Percentiles rank a stretch among this genome's conserved stretches.
Conservation (phyloP, 2,329 filamentous ascomycete species). For the Didymosphaeria variabile region DNA sequence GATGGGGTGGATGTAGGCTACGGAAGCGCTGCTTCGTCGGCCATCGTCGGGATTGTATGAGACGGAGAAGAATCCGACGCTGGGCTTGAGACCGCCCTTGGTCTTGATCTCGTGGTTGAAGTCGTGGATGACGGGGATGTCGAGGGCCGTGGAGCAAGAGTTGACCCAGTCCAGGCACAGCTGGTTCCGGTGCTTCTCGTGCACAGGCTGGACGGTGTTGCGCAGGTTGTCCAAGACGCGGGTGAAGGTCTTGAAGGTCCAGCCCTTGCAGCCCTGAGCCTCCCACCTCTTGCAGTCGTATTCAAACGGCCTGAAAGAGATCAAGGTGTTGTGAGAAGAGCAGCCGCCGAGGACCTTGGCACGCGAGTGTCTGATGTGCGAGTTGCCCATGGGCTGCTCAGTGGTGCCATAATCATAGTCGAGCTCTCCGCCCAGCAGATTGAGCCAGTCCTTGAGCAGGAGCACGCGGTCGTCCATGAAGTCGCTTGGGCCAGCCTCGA, state of each 20-base stretch:
- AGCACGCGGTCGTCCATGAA: slow-evolving; percentile 88
- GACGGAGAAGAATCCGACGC: slow-evolving; percentile 89
- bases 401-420: slow-evolving; percentile 92
- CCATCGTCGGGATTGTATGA: slow-evolving; percentile 92
- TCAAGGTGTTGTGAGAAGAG: slow-evolving; percentile 92
- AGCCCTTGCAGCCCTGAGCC: slow-evolving; percentile 80
- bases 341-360: slow-evolving; percentile 93
- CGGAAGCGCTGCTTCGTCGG: slow-evolving; percentile 82
- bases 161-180: slow-evolving; percentile 90
- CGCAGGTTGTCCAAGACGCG: slow-evolving; percentile 82
- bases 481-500: slow-evolving; percentile 90
- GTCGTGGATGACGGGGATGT: slow-evolving; percentile 82
- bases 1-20: slow-evolving; percentile 93
- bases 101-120: slow-evolving; percentile 86
- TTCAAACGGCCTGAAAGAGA: slow-evolving; percentile 90
- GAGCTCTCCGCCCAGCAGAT: slow-evolving; percentile 81
- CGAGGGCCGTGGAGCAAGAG: slow-evolving; percentile 78
- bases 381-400: slow-evolving; percentile 91
- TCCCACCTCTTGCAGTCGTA: slow-evolving; percentile 90
- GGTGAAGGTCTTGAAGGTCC: slow-evolving; percentile 86
- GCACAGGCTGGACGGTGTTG: slow-evolving; percentile 90
- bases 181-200: slow-evolving; percentile 86
- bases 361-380: slow-evolving; percentile 88
- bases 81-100: slow-evolving; percentile 75
- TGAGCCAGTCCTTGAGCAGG: slow-evolving; percentile 86